Base-by-base conservation (phyloP, 768 basidiomycete genomes). In the Pisolithus marmoratus region DNA sequence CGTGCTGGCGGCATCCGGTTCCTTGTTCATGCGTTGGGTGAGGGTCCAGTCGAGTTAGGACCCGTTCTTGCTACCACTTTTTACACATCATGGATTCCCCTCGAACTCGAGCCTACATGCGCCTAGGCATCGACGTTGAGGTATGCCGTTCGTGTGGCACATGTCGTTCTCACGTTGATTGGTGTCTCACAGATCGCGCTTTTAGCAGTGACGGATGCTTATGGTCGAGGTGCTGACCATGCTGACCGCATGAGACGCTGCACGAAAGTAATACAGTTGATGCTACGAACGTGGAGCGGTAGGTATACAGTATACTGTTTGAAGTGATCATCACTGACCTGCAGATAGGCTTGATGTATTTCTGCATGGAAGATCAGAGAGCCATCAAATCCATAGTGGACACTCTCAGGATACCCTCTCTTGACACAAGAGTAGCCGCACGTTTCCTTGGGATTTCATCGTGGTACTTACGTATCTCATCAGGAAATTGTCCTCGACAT, bases 221-320 rank as follows among this genome's bases (percentile, higher is more conserved):
- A 94, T 59, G 90, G 90, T 1, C 92, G 90, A 58, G 85, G 86
- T 0, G 65, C 80, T 9, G 85, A 86, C 38, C 84, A 93, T 60
- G 77, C 82, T 2, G 91, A 94, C 15, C 78, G 84, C 43, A 85
- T 98, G 74, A 79, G 83, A 57, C 81, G 83, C 11, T 87, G 84
- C 57, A 80, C 86, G 7, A 84, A 80, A 58, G 81, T 94, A 49
- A 83, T 95, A 34, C 82, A 85, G 49, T 74, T 85, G 40, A 87
- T 96, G 81, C 66, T 99, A 48, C 81, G 87, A 48, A 92, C 89
- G 12, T 99, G 94, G 94, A 87, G 91, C 60, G 95, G 94, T 95
- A 62, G 50, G 86, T 72, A 34, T 23, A 26, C 17, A 15, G 12
- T 14, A 29, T 12, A 37, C 9, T 37, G 45, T 50, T 8, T 15